Evolutionary conservation across 2,329 filamentous ascomycete genomes (phyloP).

Genomic region (Calonectria pteridis): DNA sequence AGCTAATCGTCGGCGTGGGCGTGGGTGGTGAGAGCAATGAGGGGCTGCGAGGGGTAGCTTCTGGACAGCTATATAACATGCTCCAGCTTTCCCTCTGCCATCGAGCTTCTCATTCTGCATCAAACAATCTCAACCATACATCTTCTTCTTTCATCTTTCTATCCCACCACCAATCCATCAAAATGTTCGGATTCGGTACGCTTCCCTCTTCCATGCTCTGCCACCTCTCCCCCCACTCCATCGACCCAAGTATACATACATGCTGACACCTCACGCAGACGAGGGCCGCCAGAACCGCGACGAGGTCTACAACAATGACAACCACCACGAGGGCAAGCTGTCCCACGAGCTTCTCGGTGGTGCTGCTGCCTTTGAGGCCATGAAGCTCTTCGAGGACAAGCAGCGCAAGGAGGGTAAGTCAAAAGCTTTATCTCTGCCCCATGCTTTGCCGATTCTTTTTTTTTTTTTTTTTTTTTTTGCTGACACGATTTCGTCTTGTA

Average conservation of each 20-base stretch:
- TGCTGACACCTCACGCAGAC: slow-evolving; percentile 2
- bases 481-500: neutral
- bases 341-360: slow-evolving; percentile 82
- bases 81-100: neutral
- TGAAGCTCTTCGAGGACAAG: slow-evolving; percentile 83
- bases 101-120: neutral
- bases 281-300: slow-evolving; percentile 48
- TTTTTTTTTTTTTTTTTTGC: too few relatives aligned
- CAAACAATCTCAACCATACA: neutral
- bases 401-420: slow-evolving; percentile 71
- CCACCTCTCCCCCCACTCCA: neutral
- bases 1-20: neutral
- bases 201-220: neutral
- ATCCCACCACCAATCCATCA: slow-evolving; percentile 6
- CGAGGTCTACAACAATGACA: slow-evolving; percentile 54
- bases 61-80: slow-evolving; percentile 7
- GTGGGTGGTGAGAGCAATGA: neutral
- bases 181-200: slow-evolving; percentile 30
- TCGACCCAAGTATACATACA: too few relatives aligned
- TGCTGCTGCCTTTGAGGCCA: slow-evolving; percentile 81
- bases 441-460: neutral
- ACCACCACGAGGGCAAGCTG: slow-evolving; percentile 70
- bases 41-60: slow-evolving; percentile 1
- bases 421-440: neutral
- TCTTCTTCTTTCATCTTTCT: neutral